phyloP scores from a whole-genome alignment of 2,329 filamentous ascomycete genomes.

The Ploettnerulaceae sp. region DNA sequence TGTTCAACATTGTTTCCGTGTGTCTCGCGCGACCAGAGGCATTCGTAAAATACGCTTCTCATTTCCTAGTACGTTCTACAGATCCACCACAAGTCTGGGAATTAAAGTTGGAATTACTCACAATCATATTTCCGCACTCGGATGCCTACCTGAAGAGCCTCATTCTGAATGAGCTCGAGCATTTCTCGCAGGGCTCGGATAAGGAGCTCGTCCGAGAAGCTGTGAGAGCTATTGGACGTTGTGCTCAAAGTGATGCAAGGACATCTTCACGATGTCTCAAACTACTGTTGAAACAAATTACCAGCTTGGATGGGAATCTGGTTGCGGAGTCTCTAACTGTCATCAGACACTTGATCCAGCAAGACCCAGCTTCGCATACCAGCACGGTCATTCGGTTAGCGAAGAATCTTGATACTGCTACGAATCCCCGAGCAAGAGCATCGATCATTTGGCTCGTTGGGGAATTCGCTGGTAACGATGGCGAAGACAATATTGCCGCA shows the following conservation, averaged over 20 bases:
- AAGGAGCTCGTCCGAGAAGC: conserved; percentile 79
- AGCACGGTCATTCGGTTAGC: conserved; percentile 85
- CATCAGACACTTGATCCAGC: conserved; percentile 91
- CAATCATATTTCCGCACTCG: conserved; percentile 83
- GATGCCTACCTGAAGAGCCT: conserved; percentile 73
- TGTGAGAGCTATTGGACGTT: conserved; percentile 88
- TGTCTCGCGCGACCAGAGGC: conserved; percentile 68
- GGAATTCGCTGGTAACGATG: conserved; percentile 77
- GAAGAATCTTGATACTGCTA: conserved; percentile 84
- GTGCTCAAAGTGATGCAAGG: conserved; percentile 69
- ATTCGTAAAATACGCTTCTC: conserved; percentile 85
- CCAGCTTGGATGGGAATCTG: conserved; percentile 78
- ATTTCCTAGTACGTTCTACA: conserved; percentile 79
- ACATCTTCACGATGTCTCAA: conserved; percentile 76
- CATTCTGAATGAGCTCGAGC: conserved; percentile 87
- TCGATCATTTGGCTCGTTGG: conserved; percentile 98
- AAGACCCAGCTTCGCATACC: conserved; percentile 73
- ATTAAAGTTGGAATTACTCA: conserved; percentile 85
- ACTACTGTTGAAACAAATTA: conserved; percentile 80
- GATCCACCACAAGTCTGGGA: conserved; percentile 82
- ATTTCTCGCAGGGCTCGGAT: conserved; percentile 77
- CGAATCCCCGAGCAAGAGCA: conserved; percentile 81
- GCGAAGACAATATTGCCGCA: conserved; percentile 83
- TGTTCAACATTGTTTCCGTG: conserved; percentile 95
- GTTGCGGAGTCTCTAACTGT: conserved; percentile 93